phyloP scores from a whole-genome alignment of 495 filamentous ascomycete genomes.

The Choiromyces venosus region DNA sequence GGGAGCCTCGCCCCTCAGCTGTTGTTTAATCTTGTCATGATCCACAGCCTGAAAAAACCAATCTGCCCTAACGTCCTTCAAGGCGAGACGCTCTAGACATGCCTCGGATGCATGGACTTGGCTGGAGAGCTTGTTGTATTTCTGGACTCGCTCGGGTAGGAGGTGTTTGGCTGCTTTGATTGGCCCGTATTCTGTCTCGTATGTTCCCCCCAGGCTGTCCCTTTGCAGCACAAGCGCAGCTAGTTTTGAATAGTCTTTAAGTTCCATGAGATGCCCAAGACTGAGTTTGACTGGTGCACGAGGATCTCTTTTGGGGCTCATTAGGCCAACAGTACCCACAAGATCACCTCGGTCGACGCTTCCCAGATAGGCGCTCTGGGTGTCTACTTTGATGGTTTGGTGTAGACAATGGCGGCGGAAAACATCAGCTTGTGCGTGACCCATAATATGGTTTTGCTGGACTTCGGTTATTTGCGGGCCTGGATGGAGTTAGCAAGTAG shows the following conservation, averaged over 20 bases:
- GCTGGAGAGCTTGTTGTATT: too few species aligned
- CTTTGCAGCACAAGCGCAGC: too few species aligned
- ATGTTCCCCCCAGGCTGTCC: too few species aligned
- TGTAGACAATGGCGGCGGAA: constrained; percentile 13
- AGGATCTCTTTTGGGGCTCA: constrained; percentile 16
- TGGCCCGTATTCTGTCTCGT: too few species aligned
- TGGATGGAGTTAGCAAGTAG: neutral
- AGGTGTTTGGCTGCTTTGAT: too few species aligned
- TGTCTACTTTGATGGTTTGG: constrained; percentile 11
- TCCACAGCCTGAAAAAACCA: constrained; percentile 8
- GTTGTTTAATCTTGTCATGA: constrained; percentile 1
- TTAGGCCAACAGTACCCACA: constrained; percentile 7
- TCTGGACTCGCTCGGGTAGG: too few species aligned
- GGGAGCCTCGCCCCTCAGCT: neutral
- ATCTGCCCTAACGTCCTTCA: neutral
- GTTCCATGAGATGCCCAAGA: too few species aligned
- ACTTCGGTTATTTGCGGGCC: constrained; percentile 11
- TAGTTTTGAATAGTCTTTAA: too few species aligned
- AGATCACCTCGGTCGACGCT: constrained; percentile 6
- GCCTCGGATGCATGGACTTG: neutral
- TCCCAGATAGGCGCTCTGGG: constrained; percentile 4
- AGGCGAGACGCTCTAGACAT: neutral
- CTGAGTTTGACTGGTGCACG: constrained; percentile 6
- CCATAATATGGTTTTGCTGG: constrained; percentile 13
- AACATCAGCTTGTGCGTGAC: constrained; percentile 5